Evolutionary conservation across 495 filamentous ascomycete genomes (phyloP).

Genomic region (Aspergillus indologenus): DNA sequence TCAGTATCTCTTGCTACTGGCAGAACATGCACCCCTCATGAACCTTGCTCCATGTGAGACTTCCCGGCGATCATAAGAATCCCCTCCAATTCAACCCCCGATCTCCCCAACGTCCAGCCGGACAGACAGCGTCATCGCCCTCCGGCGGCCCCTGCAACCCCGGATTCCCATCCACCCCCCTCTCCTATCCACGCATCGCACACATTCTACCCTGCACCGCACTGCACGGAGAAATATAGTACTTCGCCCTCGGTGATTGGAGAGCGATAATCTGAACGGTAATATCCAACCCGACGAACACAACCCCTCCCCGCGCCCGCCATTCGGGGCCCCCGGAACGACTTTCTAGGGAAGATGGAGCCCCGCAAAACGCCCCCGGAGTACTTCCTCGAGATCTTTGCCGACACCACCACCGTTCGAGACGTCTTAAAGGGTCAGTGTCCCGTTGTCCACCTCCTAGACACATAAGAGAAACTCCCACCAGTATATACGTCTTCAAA

Average conservation of each 20-base stretch:
- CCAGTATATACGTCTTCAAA: too few relatives aligned
- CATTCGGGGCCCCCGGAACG: constrained; percentile 2
- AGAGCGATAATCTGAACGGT: background rate
- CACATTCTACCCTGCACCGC: constrained; percentile 12
- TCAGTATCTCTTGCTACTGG: background rate
- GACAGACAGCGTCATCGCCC: constrained; percentile 9
- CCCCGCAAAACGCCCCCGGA: constrained; percentile 66
- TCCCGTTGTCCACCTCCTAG: background rate
- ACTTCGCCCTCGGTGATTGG: constrained; percentile 12
- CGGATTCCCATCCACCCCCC: constrained; percentile 1
- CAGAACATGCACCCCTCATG: constrained; percentile 17
- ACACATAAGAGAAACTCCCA: background rate
- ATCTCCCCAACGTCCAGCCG: constrained; percentile 6
- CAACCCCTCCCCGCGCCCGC: background rate
- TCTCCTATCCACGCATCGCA: constrained; percentile 15
- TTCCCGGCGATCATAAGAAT: constrained; percentile 1
- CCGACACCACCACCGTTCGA: constrained; percentile 75
- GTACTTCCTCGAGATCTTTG: constrained; percentile 81
- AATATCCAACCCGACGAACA: background rate
- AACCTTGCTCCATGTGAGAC: constrained; percentile 6
- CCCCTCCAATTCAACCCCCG: too few relatives aligned
- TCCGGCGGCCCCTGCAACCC: background rate
- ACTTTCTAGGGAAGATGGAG: constrained; percentile 41
- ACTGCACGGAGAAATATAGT: constrained; percentile 15
- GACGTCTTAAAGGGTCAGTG: constrained; percentile 86